Conservation (phyloP, 768 basidiomycete genomes). For the Grammothele lineata region DNA sequence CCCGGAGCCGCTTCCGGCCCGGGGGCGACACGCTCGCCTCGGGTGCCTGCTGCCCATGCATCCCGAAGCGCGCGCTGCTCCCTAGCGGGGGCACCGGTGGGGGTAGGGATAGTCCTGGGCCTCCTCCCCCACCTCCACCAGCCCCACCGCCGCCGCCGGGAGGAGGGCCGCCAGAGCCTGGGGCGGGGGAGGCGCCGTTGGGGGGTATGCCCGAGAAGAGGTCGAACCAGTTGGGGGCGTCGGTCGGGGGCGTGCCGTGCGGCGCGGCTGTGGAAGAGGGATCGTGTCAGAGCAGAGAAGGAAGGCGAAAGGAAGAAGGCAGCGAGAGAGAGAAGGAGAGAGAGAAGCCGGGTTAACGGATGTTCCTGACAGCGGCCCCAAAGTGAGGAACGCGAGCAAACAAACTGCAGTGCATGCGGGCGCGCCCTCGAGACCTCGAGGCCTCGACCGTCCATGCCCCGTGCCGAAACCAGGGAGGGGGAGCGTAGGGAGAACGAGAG, state of each 20-base stretch:
- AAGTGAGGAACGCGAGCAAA: too few relatives aligned
- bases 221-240: conserved; percentile 18
- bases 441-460: too few relatives aligned
- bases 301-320: neutral
- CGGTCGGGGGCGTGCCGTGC: conserved; percentile 4
- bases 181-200: neutral
- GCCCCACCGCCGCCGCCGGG: neutral
- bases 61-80: conserved; percentile 13
- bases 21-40: conserved; percentile 3
- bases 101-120: conserved; percentile 7
- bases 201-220: conserved; percentile 9
- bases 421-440: too few relatives aligned
- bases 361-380: too few relatives aligned
- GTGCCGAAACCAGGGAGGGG: neutral
- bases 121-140: too few relatives aligned
- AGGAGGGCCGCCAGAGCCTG: neutral
- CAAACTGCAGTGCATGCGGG: too few relatives aligned
- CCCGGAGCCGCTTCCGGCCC: conserved; percentile 16
- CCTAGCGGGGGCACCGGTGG: conserved; percentile 12
- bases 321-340: neutral
- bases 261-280: conserved; percentile 1
- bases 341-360: neutral
- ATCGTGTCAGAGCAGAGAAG: too few relatives aligned
- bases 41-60: too few relatives aligned
- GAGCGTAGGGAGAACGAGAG: too few relatives aligned